Conservation (phyloP, 768 basidiomycete species). For the Boletus vermiculosoides region DNA sequence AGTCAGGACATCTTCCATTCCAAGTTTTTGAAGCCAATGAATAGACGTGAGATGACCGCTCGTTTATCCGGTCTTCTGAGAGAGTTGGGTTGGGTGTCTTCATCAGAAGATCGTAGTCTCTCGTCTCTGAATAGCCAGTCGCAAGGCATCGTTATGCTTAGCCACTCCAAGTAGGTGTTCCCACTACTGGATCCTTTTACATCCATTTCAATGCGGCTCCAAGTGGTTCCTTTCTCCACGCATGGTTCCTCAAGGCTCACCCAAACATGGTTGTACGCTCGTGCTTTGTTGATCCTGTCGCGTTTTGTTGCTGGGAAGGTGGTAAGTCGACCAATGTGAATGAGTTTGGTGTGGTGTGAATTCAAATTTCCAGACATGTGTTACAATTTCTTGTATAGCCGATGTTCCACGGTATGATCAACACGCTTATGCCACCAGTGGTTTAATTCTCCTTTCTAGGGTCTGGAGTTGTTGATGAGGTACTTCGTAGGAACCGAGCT, state of each 20-base stretch:
- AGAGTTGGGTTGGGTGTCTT: slow-evolving; percentile 62
- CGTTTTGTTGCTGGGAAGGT: slow-evolving; percentile 94
- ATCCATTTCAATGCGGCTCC: slow-evolving; percentile 4
- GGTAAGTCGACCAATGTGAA: slow-evolving; percentile 44
- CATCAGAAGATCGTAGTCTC: slow-evolving; percentile 17
- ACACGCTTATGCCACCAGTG: slow-evolving; percentile 1
- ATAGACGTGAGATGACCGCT: slow-evolving; percentile 55
- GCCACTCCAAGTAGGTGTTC: slow-evolving; percentile 80
- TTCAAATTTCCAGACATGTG: slow-evolving; percentile 62
- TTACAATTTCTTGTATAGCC: slow-evolving; percentile 84
- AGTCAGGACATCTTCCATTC: slow-evolving; percentile 84
- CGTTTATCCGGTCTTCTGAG: slow-evolving; percentile 56
- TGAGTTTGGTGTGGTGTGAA: not conserved
- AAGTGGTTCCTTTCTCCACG: slow-evolving; percentile 80
- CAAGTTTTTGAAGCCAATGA: slow-evolving; percentile 67
- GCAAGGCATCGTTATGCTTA: slow-evolving; percentile 71
- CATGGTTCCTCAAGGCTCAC: slow-evolving; percentile 83
- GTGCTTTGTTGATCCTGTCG: slow-evolving; percentile 89
- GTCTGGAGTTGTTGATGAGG: slow-evolving; percentile 74
- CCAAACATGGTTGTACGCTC: slow-evolving; percentile 69
- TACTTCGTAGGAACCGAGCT: slow-evolving; percentile 89
- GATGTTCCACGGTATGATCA: slow-evolving; percentile 53
- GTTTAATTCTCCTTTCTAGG: slow-evolving; percentile 41
- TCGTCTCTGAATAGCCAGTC: slow-evolving; percentile 5
- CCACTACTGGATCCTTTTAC: not conserved